Conservation (phyloP, 1,284 basidiomycete species). For the Pascua sp. region DNA sequence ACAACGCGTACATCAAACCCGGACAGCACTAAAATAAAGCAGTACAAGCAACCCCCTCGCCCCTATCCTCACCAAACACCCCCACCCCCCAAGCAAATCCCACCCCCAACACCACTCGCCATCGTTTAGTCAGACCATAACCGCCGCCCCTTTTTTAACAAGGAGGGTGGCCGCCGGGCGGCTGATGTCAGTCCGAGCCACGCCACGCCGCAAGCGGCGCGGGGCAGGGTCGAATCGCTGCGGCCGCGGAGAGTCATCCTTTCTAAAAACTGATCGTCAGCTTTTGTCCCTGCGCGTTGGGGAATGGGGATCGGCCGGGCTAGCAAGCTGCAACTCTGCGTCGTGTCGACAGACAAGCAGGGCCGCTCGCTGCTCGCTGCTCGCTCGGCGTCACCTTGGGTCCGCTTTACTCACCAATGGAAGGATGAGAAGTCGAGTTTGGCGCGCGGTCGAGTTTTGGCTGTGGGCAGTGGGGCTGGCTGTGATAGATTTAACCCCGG, state of each 20-base stretch:
- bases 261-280: slow-evolving; percentile 21
- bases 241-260: slow-evolving; percentile 39
- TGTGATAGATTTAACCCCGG: too few species aligned
- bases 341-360: too few species aligned
- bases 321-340: too few species aligned
- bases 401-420: slow-evolving; percentile 18
- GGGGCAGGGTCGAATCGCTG: slow-evolving; percentile 26
- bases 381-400: not conserved
- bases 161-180: slow-evolving; percentile 41
- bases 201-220: slow-evolving; percentile 12
- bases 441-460: too few species aligned
- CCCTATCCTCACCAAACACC: too few species aligned
- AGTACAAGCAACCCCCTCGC: too few species aligned
- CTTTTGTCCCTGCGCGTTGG: too few species aligned
- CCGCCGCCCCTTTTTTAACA: slow-evolving; percentile 40
- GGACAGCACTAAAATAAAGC: too few species aligned
- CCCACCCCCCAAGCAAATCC: too few species aligned
- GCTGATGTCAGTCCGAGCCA: slow-evolving; percentile 32
- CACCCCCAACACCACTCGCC: not conserved
- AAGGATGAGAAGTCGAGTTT: slow-evolving; percentile 19
- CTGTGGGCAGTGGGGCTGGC: too few species aligned
- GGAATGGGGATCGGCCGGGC: too few species aligned
- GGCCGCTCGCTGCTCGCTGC: not conserved
- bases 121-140: slow-evolving; percentile 34
- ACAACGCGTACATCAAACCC: too few species aligned